phyloP scores from a whole-genome alignment of 1,139 yeast species.

The Yamadazyma blattariae region DNA sequence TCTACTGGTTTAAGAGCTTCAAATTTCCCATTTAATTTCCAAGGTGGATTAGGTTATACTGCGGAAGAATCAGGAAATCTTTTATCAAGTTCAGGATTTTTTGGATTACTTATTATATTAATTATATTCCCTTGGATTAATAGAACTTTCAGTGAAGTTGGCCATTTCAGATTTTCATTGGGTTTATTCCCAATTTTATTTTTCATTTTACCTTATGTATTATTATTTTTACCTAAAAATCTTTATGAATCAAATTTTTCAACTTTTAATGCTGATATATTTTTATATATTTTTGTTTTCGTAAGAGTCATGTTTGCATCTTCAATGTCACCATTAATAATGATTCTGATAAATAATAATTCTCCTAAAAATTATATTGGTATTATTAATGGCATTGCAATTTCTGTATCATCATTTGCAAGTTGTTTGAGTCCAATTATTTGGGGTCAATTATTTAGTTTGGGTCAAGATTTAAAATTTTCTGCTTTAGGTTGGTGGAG shows the following conservation, averaged over 20 bases:
- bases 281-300: conserved; percentile 21
- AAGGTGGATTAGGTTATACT: conserved; percentile 28
- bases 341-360: conserved; percentile 45
- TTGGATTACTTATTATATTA: conserved; percentile 50
- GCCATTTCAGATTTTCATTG: conserved; percentile 39
- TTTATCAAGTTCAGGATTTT: conserved; percentile 52
- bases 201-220: conserved; percentile 45
- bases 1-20: conserved; percentile 32
- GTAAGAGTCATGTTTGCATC: conserved; percentile 11
- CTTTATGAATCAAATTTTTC: conserved; percentile 9
- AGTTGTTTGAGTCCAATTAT: conserved; percentile 54
- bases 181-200: conserved; percentile 47
- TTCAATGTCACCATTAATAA: conserved; percentile 36
- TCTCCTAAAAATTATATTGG: conserved; percentile 46
- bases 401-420: conserved; percentile 50
- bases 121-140: conserved; percentile 55
- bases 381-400: conserved; percentile 46
- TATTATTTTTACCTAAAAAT: conserved; percentile 30
- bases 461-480: conserved; percentile 34
- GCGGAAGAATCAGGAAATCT: conserved; percentile 50
- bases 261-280: conserved; percentile 19
- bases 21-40: conserved; percentile 28
- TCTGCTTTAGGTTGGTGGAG: conserved; percentile 52
- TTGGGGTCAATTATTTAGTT: conserved; percentile 55
- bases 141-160: conserved; percentile 40